Evolutionary conservation across 352 stramenopile genomes (phyloP).

Genomic region (Blastocystis sp.): DNA sequence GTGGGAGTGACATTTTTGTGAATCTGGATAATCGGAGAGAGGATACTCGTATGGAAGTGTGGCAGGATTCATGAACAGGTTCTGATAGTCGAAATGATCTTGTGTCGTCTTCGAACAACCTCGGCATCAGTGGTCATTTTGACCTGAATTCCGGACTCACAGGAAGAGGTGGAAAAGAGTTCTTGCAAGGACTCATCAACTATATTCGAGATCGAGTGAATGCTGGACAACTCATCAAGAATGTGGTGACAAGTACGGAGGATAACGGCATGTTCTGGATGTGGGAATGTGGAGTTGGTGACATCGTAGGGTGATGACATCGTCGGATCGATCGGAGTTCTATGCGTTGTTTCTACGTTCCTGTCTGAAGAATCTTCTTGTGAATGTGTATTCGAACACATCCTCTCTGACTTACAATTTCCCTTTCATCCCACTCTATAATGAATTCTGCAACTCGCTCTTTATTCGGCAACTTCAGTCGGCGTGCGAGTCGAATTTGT

Average conservation of each 20-base stretch:
- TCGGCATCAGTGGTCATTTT: too few relatives aligned
- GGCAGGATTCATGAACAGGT: too few relatives aligned
- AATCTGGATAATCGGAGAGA: too few relatives aligned
- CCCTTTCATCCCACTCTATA: constrained; percentile 2
- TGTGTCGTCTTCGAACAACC: too few relatives aligned
- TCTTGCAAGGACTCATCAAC: not conserved
- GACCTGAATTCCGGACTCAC: too few relatives aligned
- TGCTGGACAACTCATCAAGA: not conserved
- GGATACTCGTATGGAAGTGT: too few relatives aligned
- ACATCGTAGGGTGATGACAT: not conserved
- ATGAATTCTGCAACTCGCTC: not conserved
- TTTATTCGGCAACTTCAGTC: not conserved
- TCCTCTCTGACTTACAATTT: not conserved
- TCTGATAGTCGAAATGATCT: too few relatives aligned
- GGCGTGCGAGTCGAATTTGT: not conserved
- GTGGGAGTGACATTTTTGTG: too few relatives aligned
- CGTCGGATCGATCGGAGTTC: not conserved
- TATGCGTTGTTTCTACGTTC: not conserved
- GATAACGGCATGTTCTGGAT: not conserved
- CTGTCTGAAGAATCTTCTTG: not conserved
- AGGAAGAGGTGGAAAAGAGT: not conserved
- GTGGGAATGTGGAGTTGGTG: not conserved
- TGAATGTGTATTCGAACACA: not conserved
- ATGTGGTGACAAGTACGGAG: not conserved
- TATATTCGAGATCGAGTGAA: not conserved